Conservation (phyloP, 2,329 filamentous ascomycete species). For the Beauveria sp. region DNA sequence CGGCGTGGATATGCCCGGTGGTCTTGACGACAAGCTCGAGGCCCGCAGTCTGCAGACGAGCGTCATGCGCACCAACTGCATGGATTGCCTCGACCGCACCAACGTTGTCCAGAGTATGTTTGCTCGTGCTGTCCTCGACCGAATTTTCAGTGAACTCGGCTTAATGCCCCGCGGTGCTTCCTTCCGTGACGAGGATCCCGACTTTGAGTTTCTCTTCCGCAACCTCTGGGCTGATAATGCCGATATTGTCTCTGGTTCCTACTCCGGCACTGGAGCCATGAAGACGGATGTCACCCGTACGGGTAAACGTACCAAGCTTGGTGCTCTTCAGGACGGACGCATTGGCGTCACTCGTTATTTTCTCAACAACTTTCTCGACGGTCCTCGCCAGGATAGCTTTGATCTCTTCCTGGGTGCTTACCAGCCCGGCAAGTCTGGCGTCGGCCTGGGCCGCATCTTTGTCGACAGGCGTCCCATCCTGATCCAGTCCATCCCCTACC, state of each 20-base stretch:
- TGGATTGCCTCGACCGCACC: conserved; percentile 97
- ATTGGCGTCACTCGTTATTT: conserved; percentile 87
- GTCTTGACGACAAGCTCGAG: conserved; percentile 64
- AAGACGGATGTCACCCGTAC: conserved; percentile 98
- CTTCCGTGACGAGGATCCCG: conserved; percentile 66
- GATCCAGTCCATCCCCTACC: conserved; percentile 89
- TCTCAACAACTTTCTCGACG: conserved; percentile 90
- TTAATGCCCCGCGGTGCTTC: conserved; percentile 68
- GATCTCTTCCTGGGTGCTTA: conserved; percentile 89
- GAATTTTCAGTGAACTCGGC: conserved; percentile 80
- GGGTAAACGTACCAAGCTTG: conserved; percentile 76
- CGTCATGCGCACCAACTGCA: conserved; percentile 95
- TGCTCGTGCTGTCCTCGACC: conserved; percentile 78
- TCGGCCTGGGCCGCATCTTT: conserved; percentile 69
- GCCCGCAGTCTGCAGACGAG: conserved; percentile 74
- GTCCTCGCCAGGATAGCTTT: conserved; percentile 88
- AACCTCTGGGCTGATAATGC: conserved; percentile 99
- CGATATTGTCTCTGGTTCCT: conserved; percentile 84
- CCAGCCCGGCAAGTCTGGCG: conserved; percentile 62
- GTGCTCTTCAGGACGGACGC: conserved; percentile 76
- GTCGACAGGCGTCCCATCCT: conserved; percentile 76
- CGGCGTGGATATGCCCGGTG: conserved; percentile 75
- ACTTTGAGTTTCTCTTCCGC: conserved; percentile 86
- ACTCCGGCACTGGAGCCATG: conserved; percentile 91
- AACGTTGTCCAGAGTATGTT: conserved; percentile 98